Conservation (phyloP, 768 basidiomycete species). For the Phlebiopsis flavidoalba region DNA sequence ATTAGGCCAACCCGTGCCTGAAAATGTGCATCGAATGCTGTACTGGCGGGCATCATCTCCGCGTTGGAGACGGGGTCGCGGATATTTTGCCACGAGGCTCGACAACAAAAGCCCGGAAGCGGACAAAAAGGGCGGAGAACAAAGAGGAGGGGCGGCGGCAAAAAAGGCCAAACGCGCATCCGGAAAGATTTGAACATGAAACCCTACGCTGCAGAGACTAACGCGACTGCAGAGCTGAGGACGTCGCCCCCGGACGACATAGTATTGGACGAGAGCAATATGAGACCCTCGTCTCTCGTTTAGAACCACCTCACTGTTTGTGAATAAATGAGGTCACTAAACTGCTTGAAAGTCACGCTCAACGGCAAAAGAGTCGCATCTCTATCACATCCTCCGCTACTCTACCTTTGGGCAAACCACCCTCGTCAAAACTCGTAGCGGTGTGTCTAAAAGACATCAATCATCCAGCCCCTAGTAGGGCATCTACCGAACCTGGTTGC, state of each 20-base stretch:
- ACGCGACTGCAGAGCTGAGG: neutral
- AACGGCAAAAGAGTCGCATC: neutral
- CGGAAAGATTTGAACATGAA: neutral
- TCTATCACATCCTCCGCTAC: neutral
- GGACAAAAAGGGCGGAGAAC: conserved; percentile 38
- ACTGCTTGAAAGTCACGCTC: conserved; percentile 44
- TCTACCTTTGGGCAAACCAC: neutral
- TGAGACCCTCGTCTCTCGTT: conserved; percentile 31
- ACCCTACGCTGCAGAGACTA: neutral
- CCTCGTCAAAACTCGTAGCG: conserved; percentile 39
- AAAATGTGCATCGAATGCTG: conserved; percentile 57
- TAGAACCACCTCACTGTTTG: conserved; percentile 49
- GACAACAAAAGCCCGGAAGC: conserved; percentile 24
- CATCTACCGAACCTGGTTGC: conserved; percentile 79
- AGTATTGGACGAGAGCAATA: neutral
- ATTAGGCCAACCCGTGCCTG: conserved; percentile 37
- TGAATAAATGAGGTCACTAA: conserved; percentile 83
- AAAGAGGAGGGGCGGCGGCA: conserved; percentile 12
- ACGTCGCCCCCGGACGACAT: neutral
- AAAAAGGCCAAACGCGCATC: neutral
- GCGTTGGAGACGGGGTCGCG: conserved; percentile 47
- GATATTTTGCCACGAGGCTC: conserved; percentile 41
- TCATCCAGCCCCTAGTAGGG: conserved; percentile 61
- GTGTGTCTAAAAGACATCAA: conserved; percentile 75
- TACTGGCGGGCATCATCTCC: conserved; percentile 47